Base-by-base conservation (phyloP, 1,284 basidiomycete species). In the Boletus chippewaensis region DNA sequence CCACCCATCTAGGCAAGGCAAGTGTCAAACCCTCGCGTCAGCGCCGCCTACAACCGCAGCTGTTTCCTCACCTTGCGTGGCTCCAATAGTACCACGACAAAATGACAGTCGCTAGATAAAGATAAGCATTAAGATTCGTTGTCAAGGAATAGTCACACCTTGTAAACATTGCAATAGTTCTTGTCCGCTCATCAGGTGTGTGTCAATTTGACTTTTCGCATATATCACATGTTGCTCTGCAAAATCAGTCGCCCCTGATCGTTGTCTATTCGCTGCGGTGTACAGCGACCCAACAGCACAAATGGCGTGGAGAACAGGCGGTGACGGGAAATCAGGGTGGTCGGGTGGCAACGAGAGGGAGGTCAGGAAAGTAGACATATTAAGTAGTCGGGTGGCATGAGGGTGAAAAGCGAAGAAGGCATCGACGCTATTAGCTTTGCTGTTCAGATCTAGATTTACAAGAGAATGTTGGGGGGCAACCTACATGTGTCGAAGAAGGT, bases 331-430 rank as follows among this genome's bases (percentile, higher is more conserved):
- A 50, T 80, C 78, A 1, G 80, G 75, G 59, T 88, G 83, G n/a
- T 71, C 77, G 0, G 83, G 81, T 0, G 83, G 78, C 16, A 87
- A 70, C 1, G 76, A 71, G 31, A 91, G 72, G 1, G 78, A 73
- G n/a, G 75, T 68, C 63, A 87, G 71, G 61, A 91, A 90, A 24
- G 75, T 79, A 2, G 78, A 68, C 2, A 65, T 68, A 65, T 89
- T 84, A 57, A 91, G 76, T 35, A 89, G 67, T 34, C 80, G 78
- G 49, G 72, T 71, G 5, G 84, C 80, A 58, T 86, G 80, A 6
- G 83, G 83, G 55, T 87, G 83, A 57, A 80, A 87, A 5, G 75
- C 70, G 62, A 90, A 88, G 65, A 87, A 89, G 0, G 80, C 74
- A 35, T 86, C 83, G 38, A 85, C 79, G 39, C 85, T 87, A 57